Evolutionary conservation across 345 rosid species (phyloP), one percentile per base, ranked within the genome.

Genomic region (Heritiera littoralis): DNA sequence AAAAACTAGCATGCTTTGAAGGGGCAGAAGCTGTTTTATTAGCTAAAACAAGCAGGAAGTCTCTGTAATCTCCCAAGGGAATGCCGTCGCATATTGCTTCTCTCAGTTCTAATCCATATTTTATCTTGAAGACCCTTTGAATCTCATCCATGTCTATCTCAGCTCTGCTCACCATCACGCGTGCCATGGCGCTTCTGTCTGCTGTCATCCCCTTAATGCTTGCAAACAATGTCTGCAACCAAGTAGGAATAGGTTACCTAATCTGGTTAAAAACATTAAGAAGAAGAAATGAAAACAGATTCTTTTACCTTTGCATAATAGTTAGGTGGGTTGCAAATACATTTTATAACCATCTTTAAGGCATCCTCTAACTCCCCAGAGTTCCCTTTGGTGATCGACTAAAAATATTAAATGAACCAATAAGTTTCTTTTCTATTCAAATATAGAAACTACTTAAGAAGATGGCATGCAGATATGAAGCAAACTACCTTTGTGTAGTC

Each of bases 111-210:
- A 82, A 20, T 7, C 80, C 87, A 81, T 88, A 85, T 78, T 85
- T 89, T 7, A 65, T 71, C 85, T 77, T 81, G 78, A 89, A 89
- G 20, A 65, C 78, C 71, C 55, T 79, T 49, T 79, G 85, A 38
- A 90, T 86, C 66, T 87, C 89, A 55, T 80, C 82, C 86, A 88
- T 78, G 82, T 92, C 94, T 66, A 83, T 45, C 78, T 89, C 94
- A 15, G 88, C 85, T 79, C 91, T 87, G 80, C 85, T 87, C 82
- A 87, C 82, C 80, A 88, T 77, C 77, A 87, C 86, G 3, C 92
- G 85, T 11, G 83, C 55, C 85, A 87, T 28, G 13, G 73, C 84
- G 1, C 84, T 81, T 69, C 56, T 79, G 38, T 87, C 86, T 0
- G 60, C 54, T 14, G 64, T 76, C 20, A 41, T 81, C 54, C 89